Evolutionary conservation across 768 basidiomycete species (phyloP).

Genomic region (Termitomyces sp.): DNA sequence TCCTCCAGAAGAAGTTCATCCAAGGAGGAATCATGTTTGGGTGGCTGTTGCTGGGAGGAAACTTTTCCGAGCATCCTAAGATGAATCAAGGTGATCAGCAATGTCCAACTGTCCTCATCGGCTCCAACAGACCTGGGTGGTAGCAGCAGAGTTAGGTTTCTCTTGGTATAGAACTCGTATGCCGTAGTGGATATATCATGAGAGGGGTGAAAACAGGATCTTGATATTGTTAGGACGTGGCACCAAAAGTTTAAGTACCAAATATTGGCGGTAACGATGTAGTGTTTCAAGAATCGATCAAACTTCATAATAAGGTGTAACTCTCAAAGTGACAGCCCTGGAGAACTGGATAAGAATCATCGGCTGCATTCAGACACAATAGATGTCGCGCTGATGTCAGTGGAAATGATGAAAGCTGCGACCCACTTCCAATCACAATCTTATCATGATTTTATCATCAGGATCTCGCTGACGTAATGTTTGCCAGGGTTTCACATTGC

Average conservation of each 20-base stretch:
- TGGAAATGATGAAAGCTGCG: neutral
- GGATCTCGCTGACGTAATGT: too few species aligned
- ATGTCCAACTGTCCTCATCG: neutral
- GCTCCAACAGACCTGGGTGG: neutral
- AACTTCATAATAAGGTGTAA: neutral
- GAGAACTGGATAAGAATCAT: neutral
- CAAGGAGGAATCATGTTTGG: neutral
- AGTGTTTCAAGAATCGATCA: neutral
- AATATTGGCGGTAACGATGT: neutral
- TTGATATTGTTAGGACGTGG: neutral
- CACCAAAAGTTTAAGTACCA: neutral
- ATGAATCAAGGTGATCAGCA: neutral
- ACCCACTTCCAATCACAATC: too few species aligned
- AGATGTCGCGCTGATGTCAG: neutral
- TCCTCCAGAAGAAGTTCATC: neutral
- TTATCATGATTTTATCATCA: neutral
- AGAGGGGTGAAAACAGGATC: neutral
- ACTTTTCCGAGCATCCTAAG: conserved; percentile 2
- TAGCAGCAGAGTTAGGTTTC: neutral
- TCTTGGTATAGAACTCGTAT: neutral
- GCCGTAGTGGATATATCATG: neutral
- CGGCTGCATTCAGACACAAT: neutral
- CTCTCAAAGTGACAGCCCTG: neutral
- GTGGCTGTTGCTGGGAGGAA: neutral
- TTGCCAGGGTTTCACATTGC: too few species aligned